Conservation (phyloP, 169 alveolate species). For the Plasmodium knowlesi region DNA sequence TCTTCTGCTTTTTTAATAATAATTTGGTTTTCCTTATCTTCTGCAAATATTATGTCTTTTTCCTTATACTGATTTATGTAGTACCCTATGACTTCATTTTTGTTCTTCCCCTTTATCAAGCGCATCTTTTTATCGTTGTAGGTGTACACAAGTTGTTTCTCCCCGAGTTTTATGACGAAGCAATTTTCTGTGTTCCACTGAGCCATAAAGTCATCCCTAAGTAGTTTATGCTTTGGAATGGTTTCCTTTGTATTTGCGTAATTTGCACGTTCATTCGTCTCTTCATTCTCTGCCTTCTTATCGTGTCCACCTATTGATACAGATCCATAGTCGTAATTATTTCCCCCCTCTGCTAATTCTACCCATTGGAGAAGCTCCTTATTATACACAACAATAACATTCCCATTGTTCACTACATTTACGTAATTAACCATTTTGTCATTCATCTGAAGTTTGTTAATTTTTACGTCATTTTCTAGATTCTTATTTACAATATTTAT, state of each 20-base stretch:
- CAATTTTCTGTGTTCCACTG: slow-evolving; percentile 21
- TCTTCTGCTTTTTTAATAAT: neutral
- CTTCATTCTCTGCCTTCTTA: neutral
- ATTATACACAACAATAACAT: slow-evolving; percentile 42
- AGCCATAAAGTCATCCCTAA: slow-evolving; percentile 30
- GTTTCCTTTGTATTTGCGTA: neutral
- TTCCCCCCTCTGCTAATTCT: slow-evolving; percentile 22
- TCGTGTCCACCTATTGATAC: neutral
- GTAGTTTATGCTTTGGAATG: neutral
- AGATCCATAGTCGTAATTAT: slow-evolving; percentile 10
- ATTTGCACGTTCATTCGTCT: neutral
- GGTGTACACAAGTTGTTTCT: neutral
- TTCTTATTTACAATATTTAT: slow-evolving; percentile 1
- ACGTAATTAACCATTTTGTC: slow-evolving; percentile 19
- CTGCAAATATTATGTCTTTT: slow-evolving; percentile 25
- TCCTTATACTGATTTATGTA: slow-evolving; percentile 32
- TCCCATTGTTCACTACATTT: slow-evolving; percentile 10
- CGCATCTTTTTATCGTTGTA: slow-evolving; percentile 19
- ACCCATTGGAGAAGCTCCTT: slow-evolving; percentile 34
- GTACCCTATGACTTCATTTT: slow-evolving; percentile 32
- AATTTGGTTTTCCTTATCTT: slow-evolving; percentile 29
- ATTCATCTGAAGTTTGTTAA: slow-evolving; percentile 10
- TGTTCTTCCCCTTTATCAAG: neutral
- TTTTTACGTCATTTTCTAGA: slow-evolving; percentile 2
- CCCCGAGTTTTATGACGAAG: neutral